A percentile compares a stretch with the other conserved stretches of the same genome.
Evolutionary conservation across 2,329 filamentous ascomycete species (phyloP).

Genomic region (Dactylellina cionopaga): DNA sequence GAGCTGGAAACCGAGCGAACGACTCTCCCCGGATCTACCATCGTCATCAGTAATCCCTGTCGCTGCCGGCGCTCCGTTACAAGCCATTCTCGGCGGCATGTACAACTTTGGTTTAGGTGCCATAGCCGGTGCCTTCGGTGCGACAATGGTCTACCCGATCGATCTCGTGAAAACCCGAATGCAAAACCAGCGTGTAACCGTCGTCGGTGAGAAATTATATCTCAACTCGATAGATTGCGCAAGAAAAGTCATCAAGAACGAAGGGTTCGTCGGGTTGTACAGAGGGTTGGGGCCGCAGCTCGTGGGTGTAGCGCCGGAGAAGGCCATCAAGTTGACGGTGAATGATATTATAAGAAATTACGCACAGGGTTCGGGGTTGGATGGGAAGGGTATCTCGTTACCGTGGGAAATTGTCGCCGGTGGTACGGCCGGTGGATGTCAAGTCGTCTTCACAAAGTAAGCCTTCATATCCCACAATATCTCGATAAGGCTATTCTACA

Average conservation of each 20-base stretch:
- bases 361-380: slow-evolving; percentile 69
- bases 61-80: slow-evolving; percentile 65
- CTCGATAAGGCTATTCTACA: no score
- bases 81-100: slow-evolving; percentile 61
- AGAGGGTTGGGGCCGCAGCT: slow-evolving; percentile 94
- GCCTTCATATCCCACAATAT: slow-evolving; percentile 60
- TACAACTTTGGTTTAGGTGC: slow-evolving; percentile 93
- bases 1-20: slow-evolving; percentile 78
- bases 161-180: slow-evolving; percentile 98
- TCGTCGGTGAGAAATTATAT: slow-evolving; percentile 87
- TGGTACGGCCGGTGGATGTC: slow-evolving; percentile 88
- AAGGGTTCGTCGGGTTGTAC: slow-evolving; percentile 89
- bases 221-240: slow-evolving; percentile 98
- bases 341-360: slow-evolving; percentile 87
- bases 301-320: slow-evolving; percentile 97
- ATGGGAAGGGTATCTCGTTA: slow-evolving; percentile 68
- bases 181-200: slow-evolving; percentile 90
- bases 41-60: slow-evolving; percentile 66
- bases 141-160: slow-evolving; percentile 99
- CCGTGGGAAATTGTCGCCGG: slow-evolving; percentile 83
- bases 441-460: slow-evolving; percentile 75
- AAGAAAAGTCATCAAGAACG: slow-evolving; percentile 89
- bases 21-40: slow-evolving; percentile 60
- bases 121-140: slow-evolving; percentile 92
- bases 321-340: slow-evolving; percentile 98